Conservation (phyloP, 1,284 basidiomycete genomes). For the Kalmanozyma brasiliensis region DNA sequence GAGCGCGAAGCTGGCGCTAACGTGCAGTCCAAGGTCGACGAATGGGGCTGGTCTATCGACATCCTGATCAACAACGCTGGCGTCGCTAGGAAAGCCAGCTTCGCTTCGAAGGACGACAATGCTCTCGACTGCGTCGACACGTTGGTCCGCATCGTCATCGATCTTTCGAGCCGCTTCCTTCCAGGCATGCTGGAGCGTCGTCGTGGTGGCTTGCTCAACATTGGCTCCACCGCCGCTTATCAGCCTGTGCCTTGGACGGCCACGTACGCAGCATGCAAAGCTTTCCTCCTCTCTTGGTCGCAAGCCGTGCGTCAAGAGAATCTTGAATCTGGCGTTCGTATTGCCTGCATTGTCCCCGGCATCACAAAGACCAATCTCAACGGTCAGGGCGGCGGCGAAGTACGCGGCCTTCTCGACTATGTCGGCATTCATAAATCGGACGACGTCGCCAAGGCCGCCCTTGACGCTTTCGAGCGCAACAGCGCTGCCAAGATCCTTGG, state of each 20-base stretch:
- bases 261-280: constrained; percentile 8
- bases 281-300: constrained; percentile 8
- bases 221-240: constrained; percentile 2
- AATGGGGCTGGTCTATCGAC: no score
- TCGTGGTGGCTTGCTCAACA: neutral
- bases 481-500: constrained; percentile 5
- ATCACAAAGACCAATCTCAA: constrained; percentile 6
- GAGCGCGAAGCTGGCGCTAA: no score
- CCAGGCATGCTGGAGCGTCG: no score
- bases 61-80: no score
- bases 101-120: no score
- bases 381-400: constrained; percentile 1
- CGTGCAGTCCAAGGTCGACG: no score
- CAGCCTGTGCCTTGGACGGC: constrained; percentile 7
- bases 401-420: constrained; percentile 4
- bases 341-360: constrained; percentile 9
- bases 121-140: no score
- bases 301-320: constrained; percentile 5
- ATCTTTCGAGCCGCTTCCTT: no score
- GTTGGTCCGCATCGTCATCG: no score
- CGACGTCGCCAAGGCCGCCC: neutral
- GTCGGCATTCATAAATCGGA: constrained; percentile 7
- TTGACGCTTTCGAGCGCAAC: constrained; percentile 9
- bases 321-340: neutral
- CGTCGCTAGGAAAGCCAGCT: no score